phyloP scores from a whole-genome alignment of 2,329 filamentous ascomycete genomes.

The Coniochaeta pulveracea region DNA sequence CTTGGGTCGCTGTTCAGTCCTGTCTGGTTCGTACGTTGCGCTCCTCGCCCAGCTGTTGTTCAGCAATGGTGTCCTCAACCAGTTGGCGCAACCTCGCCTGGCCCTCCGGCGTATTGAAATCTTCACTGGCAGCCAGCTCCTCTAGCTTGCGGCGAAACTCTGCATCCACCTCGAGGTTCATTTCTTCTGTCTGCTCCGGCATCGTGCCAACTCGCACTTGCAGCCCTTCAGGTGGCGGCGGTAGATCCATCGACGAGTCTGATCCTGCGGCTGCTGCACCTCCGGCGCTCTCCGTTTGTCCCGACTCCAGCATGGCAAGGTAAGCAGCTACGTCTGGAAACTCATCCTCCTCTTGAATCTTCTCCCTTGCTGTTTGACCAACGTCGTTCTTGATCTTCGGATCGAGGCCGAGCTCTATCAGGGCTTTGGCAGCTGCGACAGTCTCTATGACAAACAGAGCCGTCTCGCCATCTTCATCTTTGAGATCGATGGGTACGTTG shows the following conservation, averaged over 20 bases:
- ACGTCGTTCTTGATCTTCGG: slow-evolving; percentile 55
- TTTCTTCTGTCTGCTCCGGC: slow-evolving; percentile 43
- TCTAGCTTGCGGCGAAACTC: slow-evolving; percentile 82
- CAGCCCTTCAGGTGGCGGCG: slow-evolving; percentile 63
- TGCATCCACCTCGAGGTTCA: slow-evolving; percentile 57
- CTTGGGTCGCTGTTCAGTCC: slow-evolving; percentile 27
- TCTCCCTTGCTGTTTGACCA: slow-evolving; percentile 70
- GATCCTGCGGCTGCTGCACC: slow-evolving; percentile 19
- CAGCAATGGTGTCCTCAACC: slow-evolving; percentile 68
- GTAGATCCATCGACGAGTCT: slow-evolving; percentile 29
- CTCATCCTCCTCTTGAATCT: slow-evolving; percentile 64
- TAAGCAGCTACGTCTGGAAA: slow-evolving; percentile 67
- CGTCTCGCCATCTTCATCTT: slow-evolving; percentile 86
- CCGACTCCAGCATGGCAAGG: slow-evolving; percentile 31
- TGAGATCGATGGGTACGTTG: slow-evolving; percentile 66
- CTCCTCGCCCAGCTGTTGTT: slow-evolving; percentile 50
- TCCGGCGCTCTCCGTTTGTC: slow-evolving; percentile 14
- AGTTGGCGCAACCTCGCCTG: slow-evolving; percentile 70
- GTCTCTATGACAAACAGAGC: slow-evolving; percentile 90
- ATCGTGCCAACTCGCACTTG: slow-evolving; percentile 69
- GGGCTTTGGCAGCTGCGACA: slow-evolving; percentile 60
- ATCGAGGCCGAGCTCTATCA: slow-evolving; percentile 73
- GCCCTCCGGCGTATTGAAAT: slow-evolving; percentile 71
- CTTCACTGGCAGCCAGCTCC: slow-evolving; percentile 69
- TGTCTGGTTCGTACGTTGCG: slow-evolving; percentile 54